These are phyloP conservation scores for Harringtonia aguacate DNA, from an alignment of 2,329 filamentous ascomycete species.

Conservation along the genomic window DNA sequence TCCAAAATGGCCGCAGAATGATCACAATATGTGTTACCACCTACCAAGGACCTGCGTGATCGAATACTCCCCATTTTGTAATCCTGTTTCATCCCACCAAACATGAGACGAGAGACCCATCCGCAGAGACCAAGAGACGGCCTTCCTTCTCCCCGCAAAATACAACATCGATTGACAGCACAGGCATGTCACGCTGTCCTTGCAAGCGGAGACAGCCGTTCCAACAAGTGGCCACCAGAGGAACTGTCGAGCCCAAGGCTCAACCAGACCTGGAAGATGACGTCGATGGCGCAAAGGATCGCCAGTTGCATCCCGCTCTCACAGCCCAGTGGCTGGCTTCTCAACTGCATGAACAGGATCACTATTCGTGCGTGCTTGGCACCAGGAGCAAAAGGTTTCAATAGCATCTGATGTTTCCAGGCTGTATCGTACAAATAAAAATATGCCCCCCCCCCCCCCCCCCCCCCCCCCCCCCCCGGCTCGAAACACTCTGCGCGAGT, in stretches of 20 bases:
- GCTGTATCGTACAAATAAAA: neutral
- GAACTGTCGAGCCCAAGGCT: neutral
- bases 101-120: constrained; percentile 1
- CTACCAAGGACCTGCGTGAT: neutral
- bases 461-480: no score
- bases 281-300: neutral
- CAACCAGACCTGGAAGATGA: neutral
- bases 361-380: no score
- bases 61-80: neutral
- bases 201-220: neutral
- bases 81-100: neutral
- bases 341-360: neutral
- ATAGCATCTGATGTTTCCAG: neutral
- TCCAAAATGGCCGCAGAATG: neutral
- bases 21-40: neutral
- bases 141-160: constrained; percentile 1
- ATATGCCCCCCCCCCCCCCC: no score
- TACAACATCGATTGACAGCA: neutral
- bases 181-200: neutral
- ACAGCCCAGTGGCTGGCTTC: neutral
- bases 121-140: neutral
- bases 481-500: neutral
- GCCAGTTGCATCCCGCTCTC: neutral
- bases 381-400: neutral
- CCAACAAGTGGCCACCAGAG: neutral